A percentile compares a stretch with the other conserved stretches of the same genome.
Conservation (phyloP, 805 yeast genomes). For the Yamadazyma nakazawae region DNA sequence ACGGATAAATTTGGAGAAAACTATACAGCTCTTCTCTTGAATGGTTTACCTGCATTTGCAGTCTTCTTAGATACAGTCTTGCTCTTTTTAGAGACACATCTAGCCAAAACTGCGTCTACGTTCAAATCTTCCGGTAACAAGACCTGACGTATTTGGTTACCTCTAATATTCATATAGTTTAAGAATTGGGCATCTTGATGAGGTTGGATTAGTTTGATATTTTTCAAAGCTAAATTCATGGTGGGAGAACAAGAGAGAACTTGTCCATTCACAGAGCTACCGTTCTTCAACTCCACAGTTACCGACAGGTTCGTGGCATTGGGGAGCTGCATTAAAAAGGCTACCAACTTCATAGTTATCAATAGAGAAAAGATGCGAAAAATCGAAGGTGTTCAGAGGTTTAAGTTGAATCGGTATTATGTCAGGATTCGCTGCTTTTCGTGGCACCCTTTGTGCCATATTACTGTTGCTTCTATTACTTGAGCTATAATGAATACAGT, state of each 20-base stretch:
- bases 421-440: no score
- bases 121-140: constrained; percentile 84
- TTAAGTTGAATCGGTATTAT: not conserved
- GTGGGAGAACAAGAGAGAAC: constrained; percentile 81
- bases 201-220: constrained; percentile 73
- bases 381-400: not conserved
- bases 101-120: constrained; percentile 59
- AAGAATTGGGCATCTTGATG: constrained; percentile 66
- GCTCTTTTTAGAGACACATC: constrained; percentile 24
- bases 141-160: constrained; percentile 82
- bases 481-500: no score
- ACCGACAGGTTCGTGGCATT: constrained; percentile 71
- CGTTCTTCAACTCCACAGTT: constrained; percentile 88
- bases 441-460: no score
- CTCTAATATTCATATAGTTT: constrained; percentile 82
- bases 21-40: constrained; percentile 8
- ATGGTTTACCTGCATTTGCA: not conserved
- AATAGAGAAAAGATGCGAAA: constrained; percentile 1
- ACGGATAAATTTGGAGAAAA: no score
- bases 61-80: not conserved
- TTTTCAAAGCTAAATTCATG: constrained; percentile 82
- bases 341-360: constrained; percentile 55
- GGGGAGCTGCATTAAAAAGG: constrained; percentile 77
- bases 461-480: no score
- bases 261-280: constrained; percentile 82